A percentile compares a stretch with the other conserved stretches of the same genome.
Evolutionary conservation across 2,329 filamentous ascomycete genomes (phyloP).

Genomic region (Talaromyces sp.): DNA sequence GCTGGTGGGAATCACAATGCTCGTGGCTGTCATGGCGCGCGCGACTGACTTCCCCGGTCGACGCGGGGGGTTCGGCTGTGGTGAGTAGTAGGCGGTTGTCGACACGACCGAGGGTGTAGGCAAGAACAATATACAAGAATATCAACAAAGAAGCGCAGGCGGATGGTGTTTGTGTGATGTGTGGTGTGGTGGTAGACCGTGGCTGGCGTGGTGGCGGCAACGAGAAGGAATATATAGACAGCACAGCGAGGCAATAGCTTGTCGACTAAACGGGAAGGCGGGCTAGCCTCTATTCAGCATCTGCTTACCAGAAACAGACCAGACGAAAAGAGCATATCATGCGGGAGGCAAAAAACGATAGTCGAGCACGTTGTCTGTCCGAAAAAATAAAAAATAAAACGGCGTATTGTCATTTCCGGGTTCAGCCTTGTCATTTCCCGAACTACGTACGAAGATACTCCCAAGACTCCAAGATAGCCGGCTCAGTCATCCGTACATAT

Average conservation of each 20-base stretch:
- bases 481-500: not conserved
- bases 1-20: conserved; percentile 33
- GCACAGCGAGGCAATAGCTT: not conserved
- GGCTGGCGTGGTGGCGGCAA: not conserved
- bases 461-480: not conserved
- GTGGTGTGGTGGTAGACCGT: not conserved
- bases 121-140: not conserved
- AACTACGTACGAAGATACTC: not conserved
- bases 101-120: not conserved
- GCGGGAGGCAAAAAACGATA: not conserved
- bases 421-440: not conserved
- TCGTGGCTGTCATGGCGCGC: conserved; percentile 30
- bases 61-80: not conserved
- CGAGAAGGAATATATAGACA: not conserved
- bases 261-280: not conserved
- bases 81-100: not conserved
- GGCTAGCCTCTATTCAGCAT: not conserved
- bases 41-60: not conserved
- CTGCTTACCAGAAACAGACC: not conserved
- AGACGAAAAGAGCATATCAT: not conserved
- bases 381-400: not conserved
- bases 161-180: not conserved
- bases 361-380: not conserved
- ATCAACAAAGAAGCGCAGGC: not conserved
- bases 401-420: not conserved